Percentiles rank a stretch among this genome's conserved stretches.
phyloP scores from a whole-genome alignment of 2,329 filamentous ascomycete species.

The Chaetoscypha palmicola region DNA sequence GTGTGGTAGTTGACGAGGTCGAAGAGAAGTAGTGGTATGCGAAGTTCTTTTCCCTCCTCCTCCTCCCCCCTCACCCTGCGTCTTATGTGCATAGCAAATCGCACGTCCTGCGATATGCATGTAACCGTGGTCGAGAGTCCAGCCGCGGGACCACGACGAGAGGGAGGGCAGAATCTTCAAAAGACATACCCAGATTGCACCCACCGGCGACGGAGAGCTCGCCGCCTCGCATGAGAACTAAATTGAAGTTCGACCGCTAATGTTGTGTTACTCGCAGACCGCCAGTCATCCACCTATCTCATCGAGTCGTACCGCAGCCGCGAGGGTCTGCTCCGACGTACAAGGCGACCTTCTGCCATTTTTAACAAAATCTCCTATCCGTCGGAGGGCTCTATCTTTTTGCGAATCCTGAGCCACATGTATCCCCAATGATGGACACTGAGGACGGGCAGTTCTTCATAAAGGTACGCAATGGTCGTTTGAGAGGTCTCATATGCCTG shows the following conservation, averaged over 20 bases:
- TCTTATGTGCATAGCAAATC: slow-evolving; percentile 1
- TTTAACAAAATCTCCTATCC: slow-evolving; percentile 11
- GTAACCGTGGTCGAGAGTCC: slow-evolving; percentile 2
- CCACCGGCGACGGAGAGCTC: too few relatives aligned
- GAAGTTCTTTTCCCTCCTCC: background rate
- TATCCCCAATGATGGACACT: slow-evolving; percentile 50
- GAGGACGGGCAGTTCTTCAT: slow-evolving; percentile 87
- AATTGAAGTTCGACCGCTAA: slow-evolving; percentile 15
- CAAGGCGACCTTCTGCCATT: slow-evolving; percentile 23
- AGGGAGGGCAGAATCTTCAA: too few relatives aligned
- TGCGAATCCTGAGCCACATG: slow-evolving; percentile 34
- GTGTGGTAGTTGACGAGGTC: too few relatives aligned
- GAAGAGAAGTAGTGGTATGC: slow-evolving; percentile 7
- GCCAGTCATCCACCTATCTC: slow-evolving; percentile 13
- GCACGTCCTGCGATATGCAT: slow-evolving; percentile 3
- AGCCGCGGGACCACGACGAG: background rate
- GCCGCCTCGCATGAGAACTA: too few relatives aligned
- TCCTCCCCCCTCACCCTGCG: background rate
- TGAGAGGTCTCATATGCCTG: background rate
- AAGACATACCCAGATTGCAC: too few relatives aligned
- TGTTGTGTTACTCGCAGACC: slow-evolving; percentile 25
- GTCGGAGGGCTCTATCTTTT: slow-evolving; percentile 23
- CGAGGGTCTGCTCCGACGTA: slow-evolving; percentile 19
- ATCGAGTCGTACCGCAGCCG: slow-evolving; percentile 19
- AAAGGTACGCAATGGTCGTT: slow-evolving; percentile 52